phyloP scores from a whole-genome alignment of 139 green algal genomes.

The Ettlia oleoabundans region DNA sequence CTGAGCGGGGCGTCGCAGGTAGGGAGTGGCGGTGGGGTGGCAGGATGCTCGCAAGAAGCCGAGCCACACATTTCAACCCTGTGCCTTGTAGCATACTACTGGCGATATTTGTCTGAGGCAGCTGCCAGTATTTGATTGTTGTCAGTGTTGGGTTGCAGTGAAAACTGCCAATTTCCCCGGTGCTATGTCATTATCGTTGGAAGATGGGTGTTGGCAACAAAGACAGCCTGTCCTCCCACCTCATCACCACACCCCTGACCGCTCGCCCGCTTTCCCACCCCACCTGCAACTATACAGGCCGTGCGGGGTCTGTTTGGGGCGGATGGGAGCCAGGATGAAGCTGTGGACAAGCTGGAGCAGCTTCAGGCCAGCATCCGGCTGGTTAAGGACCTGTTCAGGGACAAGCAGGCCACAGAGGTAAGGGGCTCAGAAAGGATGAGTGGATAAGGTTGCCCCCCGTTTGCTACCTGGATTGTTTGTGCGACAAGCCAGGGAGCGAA shows the following conservation, averaged over 20 bases:
- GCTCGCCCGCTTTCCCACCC: not conserved
- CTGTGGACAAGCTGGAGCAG: slow-evolving; percentile 77
- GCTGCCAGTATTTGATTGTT: no score
- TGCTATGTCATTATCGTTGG: no score
- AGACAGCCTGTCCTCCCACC: not conserved
- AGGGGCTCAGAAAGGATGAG: not conserved
- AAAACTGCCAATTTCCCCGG: no score
- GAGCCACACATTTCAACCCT: no score
- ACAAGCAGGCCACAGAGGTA: slow-evolving; percentile 85
- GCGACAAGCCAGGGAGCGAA: no score
- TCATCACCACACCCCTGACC: not conserved
- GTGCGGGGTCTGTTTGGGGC: slow-evolving; percentile 79
- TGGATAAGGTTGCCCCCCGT: no score
- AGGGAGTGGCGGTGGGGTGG: not conserved
- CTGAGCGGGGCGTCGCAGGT: slow-evolving; percentile 62
- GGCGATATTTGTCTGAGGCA: no score
- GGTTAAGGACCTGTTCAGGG: slow-evolving; percentile 88
- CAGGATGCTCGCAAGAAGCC: not conserved
- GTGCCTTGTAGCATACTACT: no score
- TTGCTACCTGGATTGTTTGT: no score
- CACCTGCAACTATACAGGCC: not conserved
- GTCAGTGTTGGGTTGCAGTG: no score
- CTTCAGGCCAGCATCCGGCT: slow-evolving; percentile 64
- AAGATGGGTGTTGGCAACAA: no score
- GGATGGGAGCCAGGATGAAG: slow-evolving; percentile 65